Evolutionary conservation across 176 grass and related monocot genomes (phyloP).

Genomic region (Oryza brachyantha): DNA sequence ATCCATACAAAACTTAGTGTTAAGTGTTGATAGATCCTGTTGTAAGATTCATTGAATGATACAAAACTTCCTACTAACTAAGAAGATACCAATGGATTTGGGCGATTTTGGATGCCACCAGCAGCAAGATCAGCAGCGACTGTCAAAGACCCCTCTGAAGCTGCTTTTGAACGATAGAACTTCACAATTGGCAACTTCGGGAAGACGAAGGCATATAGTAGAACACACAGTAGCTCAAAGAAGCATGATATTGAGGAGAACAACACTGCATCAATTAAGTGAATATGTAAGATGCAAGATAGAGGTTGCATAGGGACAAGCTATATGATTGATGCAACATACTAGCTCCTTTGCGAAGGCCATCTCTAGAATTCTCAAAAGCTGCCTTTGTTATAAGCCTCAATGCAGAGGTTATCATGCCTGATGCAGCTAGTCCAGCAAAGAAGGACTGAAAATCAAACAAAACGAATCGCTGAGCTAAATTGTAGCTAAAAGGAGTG

Average conservation of each 20-base stretch:
- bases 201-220: slow-evolving; percentile 65
- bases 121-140: slow-evolving; percentile 73
- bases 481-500: background rate
- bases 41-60: background rate
- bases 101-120: slow-evolving; percentile 36
- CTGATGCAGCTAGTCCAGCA: slow-evolving; percentile 71
- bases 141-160: slow-evolving; percentile 55
- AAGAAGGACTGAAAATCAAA: slow-evolving; percentile 45
- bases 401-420: slow-evolving; percentile 56
- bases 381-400: slow-evolving; percentile 61
- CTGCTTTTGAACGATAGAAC: slow-evolving; percentile 64
- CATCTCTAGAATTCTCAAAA: slow-evolving; percentile 63
- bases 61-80: background rate
- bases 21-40: background rate
- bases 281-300: background rate
- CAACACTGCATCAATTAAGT: slow-evolving; percentile 44
- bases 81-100: slow-evolving; percentile 11
- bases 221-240: slow-evolving; percentile 58
- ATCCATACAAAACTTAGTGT: background rate
- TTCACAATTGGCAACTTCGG: slow-evolving; percentile 66
- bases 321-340: background rate
- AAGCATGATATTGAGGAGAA: slow-evolving; percentile 65
- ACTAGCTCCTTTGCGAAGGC: slow-evolving; percentile 70
- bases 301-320: background rate
- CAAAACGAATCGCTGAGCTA: background rate